Evolutionary conservation across 805 yeast species (phyloP), one percentile per base, ranked within the genome.

Genomic region (Cyberlindnera nakhonratchasimensis): DNA sequence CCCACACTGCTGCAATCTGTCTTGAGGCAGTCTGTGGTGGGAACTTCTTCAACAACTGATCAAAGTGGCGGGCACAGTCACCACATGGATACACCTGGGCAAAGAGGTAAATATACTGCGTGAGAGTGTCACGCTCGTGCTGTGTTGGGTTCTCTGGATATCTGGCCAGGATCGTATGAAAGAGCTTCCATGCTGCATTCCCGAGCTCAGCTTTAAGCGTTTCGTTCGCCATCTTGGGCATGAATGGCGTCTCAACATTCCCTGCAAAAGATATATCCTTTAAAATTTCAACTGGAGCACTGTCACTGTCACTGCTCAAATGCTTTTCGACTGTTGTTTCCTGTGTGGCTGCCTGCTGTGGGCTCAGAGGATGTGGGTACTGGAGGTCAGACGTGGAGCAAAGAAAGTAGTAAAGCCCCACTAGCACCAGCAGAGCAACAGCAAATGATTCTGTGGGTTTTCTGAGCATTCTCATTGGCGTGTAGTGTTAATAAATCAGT

Each of bases 21-120:
- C 96, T 72, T 18, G 84, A 73, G 7, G 78, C 70, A 4, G 83
- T 72, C 57, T 93, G 99, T 3, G 96, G 96, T 1, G 99, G 98
- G 56, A 70, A 81, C 54, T 82, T 72, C 43, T 68, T 57, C 43
- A 93, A 64, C 50, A 91, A 65, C 57, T 75, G 65, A 50, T 76
- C 83, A 63, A 93, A 93, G 63, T 93, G 98, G 50, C 86, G 71
- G 0, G 99, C 97, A 65, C 98, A 93, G 60, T 91, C 97, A 4
- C 96, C 96, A 65, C 98, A 91, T 0, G 99, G 99, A 51, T 93
- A 93, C 9, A 93, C 91, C 54, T 90, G 87, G 1, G 93, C 89
- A 66, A 90, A 93, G 26, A 86, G 67, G 18, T 77, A 65, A 17
- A 93, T 72, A 60, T 80, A 93, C 44, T 69, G 74, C 14, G 64